These are phyloP conservation scores for Leptographium wingfieldii DNA, from an alignment of 2,329 filamentous ascomycete genomes.

Conservation along the genomic window DNA sequence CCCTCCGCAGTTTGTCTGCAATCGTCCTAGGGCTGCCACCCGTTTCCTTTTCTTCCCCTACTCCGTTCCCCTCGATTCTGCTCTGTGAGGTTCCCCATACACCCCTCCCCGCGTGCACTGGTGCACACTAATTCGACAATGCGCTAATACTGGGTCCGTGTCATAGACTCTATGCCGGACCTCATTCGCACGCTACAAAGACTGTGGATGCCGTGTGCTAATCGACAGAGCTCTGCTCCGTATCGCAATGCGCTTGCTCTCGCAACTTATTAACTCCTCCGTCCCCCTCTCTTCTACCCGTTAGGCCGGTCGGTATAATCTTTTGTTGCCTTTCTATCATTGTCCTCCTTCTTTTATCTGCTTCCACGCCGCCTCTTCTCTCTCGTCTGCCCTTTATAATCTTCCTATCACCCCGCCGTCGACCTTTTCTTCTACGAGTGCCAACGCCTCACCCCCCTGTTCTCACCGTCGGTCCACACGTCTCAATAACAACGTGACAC, in stretches of 20 bases:
- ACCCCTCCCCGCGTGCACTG: neutral
- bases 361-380: neutral
- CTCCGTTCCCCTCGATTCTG: slow-evolving; percentile 4
- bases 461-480: neutral
- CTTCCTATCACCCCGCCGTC: neutral
- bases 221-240: slow-evolving; percentile 1
- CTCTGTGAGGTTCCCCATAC: neutral
- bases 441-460: neutral
- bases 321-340: neutral
- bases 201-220: neutral
- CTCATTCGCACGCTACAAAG: neutral
- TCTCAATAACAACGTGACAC: neutral
- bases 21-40: slow-evolving; percentile 3
- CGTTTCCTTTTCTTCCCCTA: slow-evolving; percentile 9
- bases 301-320: neutral
- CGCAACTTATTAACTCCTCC: slow-evolving; percentile 6
- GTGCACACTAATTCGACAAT: neutral
- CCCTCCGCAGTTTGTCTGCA: slow-evolving; percentile 5
- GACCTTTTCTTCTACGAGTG: neutral
- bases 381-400: neutral
- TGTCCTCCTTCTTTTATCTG: neutral
- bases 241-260: slow-evolving; percentile 3
- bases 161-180: neutral
- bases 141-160: neutral
- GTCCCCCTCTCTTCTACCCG: slow-evolving; percentile 1